Percentiles rank a stretch among this genome's conserved stretches.
Conservation (phyloP, 1,284 basidiomycete genomes). For the Ustilago shanxiensis region DNA sequence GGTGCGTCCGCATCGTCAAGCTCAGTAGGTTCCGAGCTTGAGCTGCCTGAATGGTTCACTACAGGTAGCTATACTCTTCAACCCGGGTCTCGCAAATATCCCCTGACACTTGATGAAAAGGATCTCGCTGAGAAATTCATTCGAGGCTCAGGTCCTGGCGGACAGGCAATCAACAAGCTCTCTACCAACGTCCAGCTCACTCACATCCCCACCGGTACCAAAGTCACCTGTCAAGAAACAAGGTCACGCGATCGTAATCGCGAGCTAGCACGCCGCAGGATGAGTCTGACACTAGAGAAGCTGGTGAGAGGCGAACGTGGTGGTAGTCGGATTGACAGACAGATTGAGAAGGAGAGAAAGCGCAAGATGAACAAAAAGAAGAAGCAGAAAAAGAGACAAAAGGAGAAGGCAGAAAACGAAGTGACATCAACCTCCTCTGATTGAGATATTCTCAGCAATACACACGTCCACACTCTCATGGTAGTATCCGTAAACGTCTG, state of each 20-base stretch:
- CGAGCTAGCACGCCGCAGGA: slow-evolving; percentile 53
- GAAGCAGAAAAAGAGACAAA: slow-evolving; percentile 51
- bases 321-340: slow-evolving; percentile 45
- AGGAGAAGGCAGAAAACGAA: slow-evolving; percentile 20
- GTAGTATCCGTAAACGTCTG: background rate
- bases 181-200: slow-evolving; percentile 61
- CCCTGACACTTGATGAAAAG: slow-evolving; percentile 59
- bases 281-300: slow-evolving; percentile 59
- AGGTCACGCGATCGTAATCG: slow-evolving; percentile 60
- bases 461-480: background rate
- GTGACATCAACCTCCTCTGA: background rate
- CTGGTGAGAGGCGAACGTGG: slow-evolving; percentile 43
- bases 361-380: slow-evolving; percentile 60
- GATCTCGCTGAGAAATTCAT: slow-evolving; percentile 65
- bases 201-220: slow-evolving; percentile 60
- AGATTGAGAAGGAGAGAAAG: slow-evolving; percentile 54
- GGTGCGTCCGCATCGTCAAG: background rate
- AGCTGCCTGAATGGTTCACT: slow-evolving; percentile 58
- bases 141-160: slow-evolving; percentile 67
- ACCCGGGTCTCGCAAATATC: slow-evolving; percentile 58
- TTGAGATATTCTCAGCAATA: background rate
- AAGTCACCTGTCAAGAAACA: slow-evolving; percentile 63
- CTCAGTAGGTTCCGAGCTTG: background rate
- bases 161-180: slow-evolving; percentile 69
- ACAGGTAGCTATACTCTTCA: slow-evolving; percentile 53